phyloP scores from a whole-genome alignment of 257 asterid genomes.

The Solanum pimpinellifolium region DNA sequence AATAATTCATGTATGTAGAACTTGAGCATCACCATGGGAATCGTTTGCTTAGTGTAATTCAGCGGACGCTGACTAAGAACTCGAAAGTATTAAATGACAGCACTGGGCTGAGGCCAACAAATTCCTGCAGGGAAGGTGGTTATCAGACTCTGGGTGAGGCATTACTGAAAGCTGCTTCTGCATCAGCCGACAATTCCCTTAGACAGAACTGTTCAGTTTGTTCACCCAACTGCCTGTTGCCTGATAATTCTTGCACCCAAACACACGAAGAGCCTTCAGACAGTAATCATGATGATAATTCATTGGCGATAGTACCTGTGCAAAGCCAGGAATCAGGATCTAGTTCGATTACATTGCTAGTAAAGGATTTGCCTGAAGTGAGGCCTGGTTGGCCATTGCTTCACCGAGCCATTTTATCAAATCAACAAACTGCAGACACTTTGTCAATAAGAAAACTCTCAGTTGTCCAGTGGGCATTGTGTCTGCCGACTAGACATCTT shows the following conservation, averaged over 20 bases:
- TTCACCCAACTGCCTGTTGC: constrained; percentile 15
- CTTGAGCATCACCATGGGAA: constrained; percentile 38
- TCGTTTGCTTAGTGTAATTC: constrained; percentile 57
- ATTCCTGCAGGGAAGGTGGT: constrained; percentile 26
- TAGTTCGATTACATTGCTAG: constrained; percentile 35
- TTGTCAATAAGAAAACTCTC: constrained; percentile 39
- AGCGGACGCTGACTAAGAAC: constrained; percentile 59
- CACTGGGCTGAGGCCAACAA: constrained; percentile 13
- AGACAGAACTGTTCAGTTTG: constrained; percentile 54
- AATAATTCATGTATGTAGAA: constrained; percentile 33
- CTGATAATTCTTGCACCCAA: constrained; percentile 6
- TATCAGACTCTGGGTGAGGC: constrained; percentile 24
- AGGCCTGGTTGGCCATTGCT: constrained; percentile 99
- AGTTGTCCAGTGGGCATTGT: constrained; percentile 85
- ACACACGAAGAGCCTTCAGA: constrained; percentile 20
- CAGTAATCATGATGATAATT: constrained; percentile 20
- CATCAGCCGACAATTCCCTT: neutral
- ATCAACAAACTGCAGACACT: constrained; percentile 12
- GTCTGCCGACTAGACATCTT: constrained; percentile 53
- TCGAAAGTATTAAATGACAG: constrained; percentile 31
- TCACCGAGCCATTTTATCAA: constrained; percentile 36
- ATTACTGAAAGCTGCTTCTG: constrained; percentile 7
- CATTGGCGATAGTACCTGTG: constrained; percentile 69
- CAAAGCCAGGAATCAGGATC: constrained; percentile 45
- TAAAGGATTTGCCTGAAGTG: constrained; percentile 50